phyloP scores from a whole-genome alignment of 2,329 filamentous ascomycete species.

The Cordyceps fumosorosea region DNA sequence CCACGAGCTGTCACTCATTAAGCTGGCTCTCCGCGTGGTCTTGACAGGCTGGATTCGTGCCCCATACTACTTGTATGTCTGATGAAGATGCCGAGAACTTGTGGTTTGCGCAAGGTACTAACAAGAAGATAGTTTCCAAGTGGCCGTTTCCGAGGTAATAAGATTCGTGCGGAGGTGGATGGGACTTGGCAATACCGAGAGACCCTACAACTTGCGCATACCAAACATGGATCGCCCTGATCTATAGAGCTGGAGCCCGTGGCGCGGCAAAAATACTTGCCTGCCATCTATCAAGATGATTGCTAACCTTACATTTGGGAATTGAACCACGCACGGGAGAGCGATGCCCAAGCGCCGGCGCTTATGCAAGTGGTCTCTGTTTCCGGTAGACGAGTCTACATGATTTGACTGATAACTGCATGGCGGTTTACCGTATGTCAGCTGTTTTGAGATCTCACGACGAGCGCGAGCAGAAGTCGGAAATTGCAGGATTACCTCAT shows the following conservation, averaged over 20 bases:
- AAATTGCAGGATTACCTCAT: neutral
- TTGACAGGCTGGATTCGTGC: slow-evolving; percentile 6
- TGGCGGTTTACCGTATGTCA: too few relatives aligned
- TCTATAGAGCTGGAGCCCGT: neutral
- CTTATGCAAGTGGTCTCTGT: too few relatives aligned
- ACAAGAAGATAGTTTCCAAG: neutral
- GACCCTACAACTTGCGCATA: neutral
- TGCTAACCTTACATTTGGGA: too few relatives aligned
- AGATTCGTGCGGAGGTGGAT: slow-evolving; percentile 7
- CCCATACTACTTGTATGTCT: slow-evolving; percentile 1
- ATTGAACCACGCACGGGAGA: too few relatives aligned
- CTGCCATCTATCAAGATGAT: too few relatives aligned
- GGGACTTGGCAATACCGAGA: neutral
- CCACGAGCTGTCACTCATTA: slow-evolving; percentile 5
- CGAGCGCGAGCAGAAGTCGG: too few relatives aligned
- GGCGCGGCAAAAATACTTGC: too few relatives aligned
- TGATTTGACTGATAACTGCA: too few relatives aligned
- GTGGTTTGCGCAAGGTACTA: neutral
- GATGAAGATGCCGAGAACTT: neutral
- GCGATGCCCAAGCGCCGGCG: too few relatives aligned
- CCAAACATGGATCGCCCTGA: slow-evolving; percentile 10
- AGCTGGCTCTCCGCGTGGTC: slow-evolving; percentile 8
- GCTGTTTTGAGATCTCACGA: too few relatives aligned
- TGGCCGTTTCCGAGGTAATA: neutral
- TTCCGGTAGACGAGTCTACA: too few relatives aligned